Evolutionary conservation across 768 basidiomycete genomes (phyloP).

Genomic region (Lactarius sp.): DNA sequence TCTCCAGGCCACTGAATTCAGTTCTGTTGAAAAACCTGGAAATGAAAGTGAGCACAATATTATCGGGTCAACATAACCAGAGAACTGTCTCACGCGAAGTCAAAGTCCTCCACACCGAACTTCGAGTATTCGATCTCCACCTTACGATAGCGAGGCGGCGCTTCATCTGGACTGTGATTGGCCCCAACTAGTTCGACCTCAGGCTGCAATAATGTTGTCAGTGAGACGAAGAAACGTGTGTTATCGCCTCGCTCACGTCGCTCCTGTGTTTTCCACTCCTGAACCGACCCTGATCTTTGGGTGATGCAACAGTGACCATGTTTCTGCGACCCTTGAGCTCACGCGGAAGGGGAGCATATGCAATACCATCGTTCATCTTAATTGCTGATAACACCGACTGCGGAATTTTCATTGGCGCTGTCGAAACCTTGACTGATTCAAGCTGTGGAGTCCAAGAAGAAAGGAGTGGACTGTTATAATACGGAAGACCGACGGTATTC

Average conservation of each 20-base stretch:
- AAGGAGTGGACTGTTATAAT: slow-evolving; percentile 68
- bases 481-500: slow-evolving; percentile 83
- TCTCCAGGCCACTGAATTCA: slow-evolving; percentile 85
- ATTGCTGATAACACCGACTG: slow-evolving; percentile 69
- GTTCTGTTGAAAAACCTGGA: slow-evolving; percentile 84
- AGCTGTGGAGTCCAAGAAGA: slow-evolving; percentile 61
- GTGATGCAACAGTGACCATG: slow-evolving; percentile 50
- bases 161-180: slow-evolving; percentile 51
- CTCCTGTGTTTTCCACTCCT: slow-evolving; percentile 67
- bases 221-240: background rate
- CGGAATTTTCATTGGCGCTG: slow-evolving; percentile 75
- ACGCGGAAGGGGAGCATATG: slow-evolving; percentile 83
- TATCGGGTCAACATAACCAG: background rate
- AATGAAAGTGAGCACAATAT: background rate
- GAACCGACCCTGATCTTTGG: slow-evolving; percentile 66
- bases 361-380: slow-evolving; percentile 84
- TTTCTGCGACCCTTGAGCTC: slow-evolving; percentile 84
- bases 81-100: slow-evolving; percentile 68
- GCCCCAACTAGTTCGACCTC: slow-evolving; percentile 49
- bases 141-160: slow-evolving; percentile 79
- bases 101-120: slow-evolving; percentile 98
- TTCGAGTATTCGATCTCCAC: slow-evolving; percentile 99
- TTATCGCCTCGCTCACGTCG: slow-evolving; percentile 38
- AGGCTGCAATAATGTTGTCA: slow-evolving; percentile 32
- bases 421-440: slow-evolving; percentile 47